A percentile compares a stretch with the other conserved stretches of the same genome.
Conservation (phyloP, 2,329 filamentous ascomycete species). For the Raffaelea albimanens region DNA sequence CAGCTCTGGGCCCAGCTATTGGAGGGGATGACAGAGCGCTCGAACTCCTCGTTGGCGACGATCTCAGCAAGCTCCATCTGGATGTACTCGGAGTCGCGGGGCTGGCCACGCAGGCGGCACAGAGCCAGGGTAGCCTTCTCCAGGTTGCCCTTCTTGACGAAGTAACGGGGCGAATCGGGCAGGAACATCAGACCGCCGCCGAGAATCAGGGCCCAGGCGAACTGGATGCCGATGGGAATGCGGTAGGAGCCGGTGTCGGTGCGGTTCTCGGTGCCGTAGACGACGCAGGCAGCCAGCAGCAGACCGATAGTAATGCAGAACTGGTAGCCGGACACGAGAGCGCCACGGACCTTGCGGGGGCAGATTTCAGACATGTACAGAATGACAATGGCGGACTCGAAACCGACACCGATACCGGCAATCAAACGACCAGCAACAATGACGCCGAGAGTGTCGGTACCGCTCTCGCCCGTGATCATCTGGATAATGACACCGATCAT, state of each 20-base stretch:
- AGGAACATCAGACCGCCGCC: constrained; percentile 63
- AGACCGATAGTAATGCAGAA: constrained; percentile 67
- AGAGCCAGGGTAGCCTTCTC: constrained; percentile 55
- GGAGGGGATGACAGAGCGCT: constrained; percentile 58
- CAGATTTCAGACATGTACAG: constrained; percentile 80
- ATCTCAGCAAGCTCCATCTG: constrained; percentile 75
- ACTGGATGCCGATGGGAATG: constrained; percentile 73
- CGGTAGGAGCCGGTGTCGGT: constrained; percentile 61
- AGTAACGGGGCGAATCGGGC: constrained; percentile 80
- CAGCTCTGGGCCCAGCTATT: constrained; percentile 59
- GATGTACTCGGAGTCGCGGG: constrained; percentile 63
- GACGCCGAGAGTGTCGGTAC: constrained; percentile 43
- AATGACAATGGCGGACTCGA: constrained; percentile 71
- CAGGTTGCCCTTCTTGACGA: constrained; percentile 66
- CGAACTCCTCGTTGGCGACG: constrained; percentile 81
- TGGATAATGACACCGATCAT: constrained; percentile 59
- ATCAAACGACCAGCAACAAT: constrained; percentile 67
- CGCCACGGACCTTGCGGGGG: constrained; percentile 54
- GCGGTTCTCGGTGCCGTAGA: constrained; percentile 59
- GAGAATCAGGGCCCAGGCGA: constrained; percentile 71
- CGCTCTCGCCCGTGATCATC: constrained; percentile 38
- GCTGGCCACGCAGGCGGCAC: constrained; percentile 63
- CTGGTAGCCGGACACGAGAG: constrained; percentile 54
- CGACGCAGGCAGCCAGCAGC: constrained; percentile 45
- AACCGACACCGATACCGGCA: constrained; percentile 70